Evolutionary conservation across 2,329 filamentous ascomycete genomes (phyloP).

Genomic region (Claviceps citrina): DNA sequence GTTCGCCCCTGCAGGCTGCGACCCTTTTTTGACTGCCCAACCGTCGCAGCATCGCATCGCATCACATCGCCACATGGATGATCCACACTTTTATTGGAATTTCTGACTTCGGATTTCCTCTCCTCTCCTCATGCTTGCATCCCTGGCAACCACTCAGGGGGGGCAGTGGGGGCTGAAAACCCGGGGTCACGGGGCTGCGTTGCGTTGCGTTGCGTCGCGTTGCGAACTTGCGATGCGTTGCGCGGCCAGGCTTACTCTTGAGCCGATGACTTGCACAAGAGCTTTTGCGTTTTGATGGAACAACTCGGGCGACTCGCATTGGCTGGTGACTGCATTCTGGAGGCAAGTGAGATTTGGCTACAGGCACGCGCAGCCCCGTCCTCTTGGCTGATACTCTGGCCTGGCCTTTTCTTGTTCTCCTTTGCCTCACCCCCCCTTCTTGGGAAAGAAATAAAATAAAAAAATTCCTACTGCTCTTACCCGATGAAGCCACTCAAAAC

Average conservation of each 20-base stretch:
- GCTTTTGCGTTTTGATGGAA: background rate
- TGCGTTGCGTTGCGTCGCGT: background rate
- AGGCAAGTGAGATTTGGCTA: background rate
- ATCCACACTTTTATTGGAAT: constrained; percentile 6
- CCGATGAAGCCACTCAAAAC: background rate
- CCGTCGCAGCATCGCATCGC: background rate
- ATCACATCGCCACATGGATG: constrained; percentile 3
- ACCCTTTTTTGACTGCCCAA: too few relatives aligned
- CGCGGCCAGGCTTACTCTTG: background rate
- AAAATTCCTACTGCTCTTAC: background rate
- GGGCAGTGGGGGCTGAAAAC: constrained; percentile 1
- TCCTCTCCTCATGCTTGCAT: constrained; percentile 1
- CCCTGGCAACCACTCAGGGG: constrained; percentile 1
- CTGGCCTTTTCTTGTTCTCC: too few relatives aligned
- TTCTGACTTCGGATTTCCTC: background rate
- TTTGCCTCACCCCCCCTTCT: too few relatives aligned
- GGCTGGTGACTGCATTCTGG: background rate
- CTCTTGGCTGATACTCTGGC: background rate
- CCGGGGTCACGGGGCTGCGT: background rate
- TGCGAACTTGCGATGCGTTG: background rate
- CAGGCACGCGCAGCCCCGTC: background rate
- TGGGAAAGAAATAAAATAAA: background rate
- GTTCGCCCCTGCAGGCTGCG: too few relatives aligned
- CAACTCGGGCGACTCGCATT: background rate
- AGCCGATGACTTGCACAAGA: background rate